Percentiles rank a stretch among this genome's conserved stretches.
These are phyloP conservation scores for Ricinus communis DNA, from an alignment of 345 rosid genomes.

Conservation along the genomic window DNA sequence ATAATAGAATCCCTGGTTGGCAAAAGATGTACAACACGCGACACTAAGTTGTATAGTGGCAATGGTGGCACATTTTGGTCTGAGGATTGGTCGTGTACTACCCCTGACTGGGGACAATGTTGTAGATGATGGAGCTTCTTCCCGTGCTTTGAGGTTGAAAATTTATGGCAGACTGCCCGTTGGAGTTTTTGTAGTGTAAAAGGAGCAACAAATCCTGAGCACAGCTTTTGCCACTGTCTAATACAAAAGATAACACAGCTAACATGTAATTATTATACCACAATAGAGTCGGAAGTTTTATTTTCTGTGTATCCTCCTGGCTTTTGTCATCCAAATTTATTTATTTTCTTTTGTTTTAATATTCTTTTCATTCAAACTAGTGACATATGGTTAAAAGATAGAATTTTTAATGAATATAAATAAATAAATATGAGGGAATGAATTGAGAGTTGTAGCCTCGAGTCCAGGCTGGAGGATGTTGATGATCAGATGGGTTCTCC, in stretches of 20 bases:
- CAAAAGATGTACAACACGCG: constrained; percentile 11
- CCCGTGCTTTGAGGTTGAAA: constrained; percentile 36
- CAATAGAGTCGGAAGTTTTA: not conserved
- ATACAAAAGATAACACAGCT: constrained; percentile 28
- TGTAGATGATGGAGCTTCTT: not conserved
- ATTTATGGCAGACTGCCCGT: constrained; percentile 17
- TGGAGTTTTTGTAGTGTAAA: constrained; percentile 42
- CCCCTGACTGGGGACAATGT: not conserved
- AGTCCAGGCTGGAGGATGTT: not conserved
- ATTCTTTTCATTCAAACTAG: not conserved
- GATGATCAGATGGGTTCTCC: not conserved
- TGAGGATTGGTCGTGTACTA: not conserved
- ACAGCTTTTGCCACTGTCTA: constrained; percentile 22
- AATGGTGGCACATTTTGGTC: constrained; percentile 15
- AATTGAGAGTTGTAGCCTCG: not conserved
- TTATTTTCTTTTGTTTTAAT: not conserved
- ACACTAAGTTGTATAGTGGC: constrained; percentile 10
- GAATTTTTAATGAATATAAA: not conserved
- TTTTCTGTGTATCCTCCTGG: not conserved
- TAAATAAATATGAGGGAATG: not conserved
- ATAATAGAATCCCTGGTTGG: constrained; percentile 10
- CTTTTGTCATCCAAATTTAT: not conserved
- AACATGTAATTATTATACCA: constrained; percentile 47
- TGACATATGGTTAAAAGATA: not conserved
- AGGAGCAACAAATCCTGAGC: constrained; percentile 10